Percentiles rank a stretch among this genome's conserved stretches.
Conservation (phyloP, 2,329 filamentous ascomycete species). For the Bipolaris cookei region DNA sequence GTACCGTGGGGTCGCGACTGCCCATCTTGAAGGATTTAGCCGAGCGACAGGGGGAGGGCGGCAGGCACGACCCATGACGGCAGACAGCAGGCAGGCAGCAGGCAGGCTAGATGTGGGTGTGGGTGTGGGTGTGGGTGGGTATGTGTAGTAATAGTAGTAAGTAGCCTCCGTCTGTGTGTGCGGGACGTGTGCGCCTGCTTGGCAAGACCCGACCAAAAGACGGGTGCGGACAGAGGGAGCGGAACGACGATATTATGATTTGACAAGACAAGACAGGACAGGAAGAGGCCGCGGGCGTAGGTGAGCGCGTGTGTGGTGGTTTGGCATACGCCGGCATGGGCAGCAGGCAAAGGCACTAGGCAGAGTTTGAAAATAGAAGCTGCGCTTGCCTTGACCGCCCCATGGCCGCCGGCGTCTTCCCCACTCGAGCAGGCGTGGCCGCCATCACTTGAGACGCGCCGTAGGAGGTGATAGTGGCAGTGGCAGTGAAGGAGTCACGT, state of each 20-base stretch:
- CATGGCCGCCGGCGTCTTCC: neutral
- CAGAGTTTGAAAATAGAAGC: neutral
- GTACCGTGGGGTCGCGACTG: conserved; percentile 22
- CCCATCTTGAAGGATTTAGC: conserved; percentile 30
- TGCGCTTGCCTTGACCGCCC: conserved; percentile 1
- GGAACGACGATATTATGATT: neutral
- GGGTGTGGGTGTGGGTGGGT: no score
- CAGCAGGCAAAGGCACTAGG: neutral
- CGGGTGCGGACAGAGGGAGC: neutral
- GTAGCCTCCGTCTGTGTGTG: neutral
- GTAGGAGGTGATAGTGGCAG: no score
- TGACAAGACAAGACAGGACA: no score
- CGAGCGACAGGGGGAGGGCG: conserved; percentile 19
- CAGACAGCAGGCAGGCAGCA: neutral
- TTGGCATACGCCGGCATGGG: neutral
- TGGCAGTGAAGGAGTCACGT: conserved; percentile 20
- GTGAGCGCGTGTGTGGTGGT: conserved; percentile 10
- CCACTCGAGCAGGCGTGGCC: neutral
- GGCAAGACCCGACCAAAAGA: neutral
- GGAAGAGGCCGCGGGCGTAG: neutral
- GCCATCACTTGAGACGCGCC: neutral
- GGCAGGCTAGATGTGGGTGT: no score
- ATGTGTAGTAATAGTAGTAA: no score
- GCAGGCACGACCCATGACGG: neutral
- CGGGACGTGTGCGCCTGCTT: neutral